phyloP scores from a whole-genome alignment of 129 eudicot genomes.

The Arctium minus region DNA sequence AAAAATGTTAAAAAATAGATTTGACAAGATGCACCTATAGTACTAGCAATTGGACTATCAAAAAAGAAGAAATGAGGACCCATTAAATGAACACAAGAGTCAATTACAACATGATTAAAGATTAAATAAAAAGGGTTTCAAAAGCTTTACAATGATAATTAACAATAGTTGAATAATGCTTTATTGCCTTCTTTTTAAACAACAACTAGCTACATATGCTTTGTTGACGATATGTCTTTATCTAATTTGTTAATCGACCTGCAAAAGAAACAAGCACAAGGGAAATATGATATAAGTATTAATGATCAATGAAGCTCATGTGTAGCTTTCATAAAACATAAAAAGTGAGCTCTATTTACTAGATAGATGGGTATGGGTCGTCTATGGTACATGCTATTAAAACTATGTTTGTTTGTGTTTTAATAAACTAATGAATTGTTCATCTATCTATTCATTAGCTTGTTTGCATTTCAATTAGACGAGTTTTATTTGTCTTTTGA shows the following conservation, averaged over 20 bases:
- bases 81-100: constrained; percentile 10
- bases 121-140: not conserved
- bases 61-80: not conserved
- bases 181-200: not conserved
- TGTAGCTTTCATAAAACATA: not conserved
- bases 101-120: not conserved
- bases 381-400: not conserved
- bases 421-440: not conserved
- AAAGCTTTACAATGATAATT: not conserved
- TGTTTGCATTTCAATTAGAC: not conserved
- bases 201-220: not conserved
- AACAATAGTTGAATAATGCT: not conserved
- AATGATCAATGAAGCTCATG: not conserved
- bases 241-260: not conserved
- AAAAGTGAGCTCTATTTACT: not conserved
- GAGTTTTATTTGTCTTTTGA: not conserved
- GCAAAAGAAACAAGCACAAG: not conserved
- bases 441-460: not conserved
- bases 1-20: not conserved
- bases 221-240: not conserved
- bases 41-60: not conserved
- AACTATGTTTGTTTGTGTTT: not conserved
- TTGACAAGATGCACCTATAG: not conserved
- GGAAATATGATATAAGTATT: not conserved
- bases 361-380: not conserved